Evolutionary conservation across 2,329 filamentous ascomycete species (phyloP).

Genomic region (Colletotrichum eleusines): DNA sequence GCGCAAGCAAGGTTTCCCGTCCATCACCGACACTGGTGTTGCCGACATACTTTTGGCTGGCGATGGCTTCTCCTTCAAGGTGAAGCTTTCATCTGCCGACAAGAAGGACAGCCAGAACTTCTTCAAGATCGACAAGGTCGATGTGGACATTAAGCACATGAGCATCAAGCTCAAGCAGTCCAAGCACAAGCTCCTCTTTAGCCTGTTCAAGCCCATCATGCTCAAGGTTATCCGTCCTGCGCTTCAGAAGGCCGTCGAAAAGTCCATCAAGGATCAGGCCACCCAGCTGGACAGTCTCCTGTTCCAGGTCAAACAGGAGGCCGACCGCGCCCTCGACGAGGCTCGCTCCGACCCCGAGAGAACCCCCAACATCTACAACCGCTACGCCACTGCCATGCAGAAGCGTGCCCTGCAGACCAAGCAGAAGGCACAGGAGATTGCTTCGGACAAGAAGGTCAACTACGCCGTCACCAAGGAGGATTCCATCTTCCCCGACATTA

Average conservation of each 20-base stretch:
- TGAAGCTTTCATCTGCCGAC: constrained; percentile 86
- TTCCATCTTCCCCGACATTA: constrained; percentile 88
- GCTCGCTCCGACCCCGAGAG: constrained; percentile 77
- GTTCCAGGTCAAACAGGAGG: constrained; percentile 85
- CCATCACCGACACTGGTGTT: constrained; percentile 87
- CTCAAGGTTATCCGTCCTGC: constrained; percentile 86
- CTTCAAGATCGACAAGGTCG: constrained; percentile 93
- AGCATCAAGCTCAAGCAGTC: constrained; percentile 94
- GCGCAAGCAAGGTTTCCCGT: constrained; percentile 93
- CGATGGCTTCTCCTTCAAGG: constrained; percentile 89
- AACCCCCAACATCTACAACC: constrained; percentile 85
- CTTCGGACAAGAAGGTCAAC: constrained; percentile 80
- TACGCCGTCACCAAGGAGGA: constrained; percentile 88
- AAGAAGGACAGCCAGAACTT: constrained; percentile 82
- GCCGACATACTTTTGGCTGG: constrained; percentile 90
- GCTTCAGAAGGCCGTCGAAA: constrained; percentile 88
- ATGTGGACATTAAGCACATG: constrained; percentile 84
- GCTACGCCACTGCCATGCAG: constrained; percentile 82
- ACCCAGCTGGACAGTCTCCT: constrained; percentile 78
- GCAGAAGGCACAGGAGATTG: constrained; percentile 75
- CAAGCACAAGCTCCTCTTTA: constrained; percentile 92
- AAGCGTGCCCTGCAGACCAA: constrained; percentile 80
- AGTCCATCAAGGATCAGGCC: constrained; percentile 87
- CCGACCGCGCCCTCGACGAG: constrained; percentile 76
- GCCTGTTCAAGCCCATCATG: constrained; percentile 86